Conservation (phyloP, 192 early-diverging fungal species). For the Dissophora ornata region DNA sequence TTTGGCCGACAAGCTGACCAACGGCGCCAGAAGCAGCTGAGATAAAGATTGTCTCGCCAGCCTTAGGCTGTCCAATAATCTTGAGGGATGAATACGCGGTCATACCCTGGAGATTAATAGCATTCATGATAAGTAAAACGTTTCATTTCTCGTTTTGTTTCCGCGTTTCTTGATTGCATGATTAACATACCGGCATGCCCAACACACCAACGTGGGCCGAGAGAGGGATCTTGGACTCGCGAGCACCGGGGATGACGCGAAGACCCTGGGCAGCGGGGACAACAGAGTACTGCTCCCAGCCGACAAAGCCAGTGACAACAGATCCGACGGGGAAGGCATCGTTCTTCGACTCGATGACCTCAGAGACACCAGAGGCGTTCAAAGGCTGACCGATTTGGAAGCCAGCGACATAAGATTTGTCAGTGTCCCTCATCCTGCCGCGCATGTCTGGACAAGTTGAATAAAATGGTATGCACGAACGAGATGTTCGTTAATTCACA, state of each 20-base stretch:
- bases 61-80: constrained; percentile 78
- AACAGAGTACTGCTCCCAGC: constrained; percentile 57
- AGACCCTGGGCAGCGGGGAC: constrained; percentile 27
- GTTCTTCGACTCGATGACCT: constrained; percentile 77
- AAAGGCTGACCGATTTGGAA: constrained; percentile 67
- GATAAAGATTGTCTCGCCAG: constrained; percentile 87
- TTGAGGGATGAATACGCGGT: constrained; percentile 55
- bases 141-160: not conserved
- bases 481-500: no score
- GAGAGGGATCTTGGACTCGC: constrained; percentile 40
- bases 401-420: constrained; percentile 32
- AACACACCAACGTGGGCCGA: constrained; percentile 38
- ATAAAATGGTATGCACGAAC: not conserved
- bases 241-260: constrained; percentile 23
- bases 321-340: constrained; percentile 69
- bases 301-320: constrained; percentile 64
- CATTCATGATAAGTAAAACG: not conserved
- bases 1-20: constrained; percentile 77
- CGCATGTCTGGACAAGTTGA: constrained; percentile 38
- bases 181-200: constrained; percentile 52
- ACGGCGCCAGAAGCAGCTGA: constrained; percentile 86
- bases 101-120: constrained; percentile 40
- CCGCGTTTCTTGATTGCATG: not conserved
- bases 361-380: constrained; percentile 67
- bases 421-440: constrained; percentile 36